Conservation (phyloP, 23 red algal species). For the Chondrus crispus region DNA sequence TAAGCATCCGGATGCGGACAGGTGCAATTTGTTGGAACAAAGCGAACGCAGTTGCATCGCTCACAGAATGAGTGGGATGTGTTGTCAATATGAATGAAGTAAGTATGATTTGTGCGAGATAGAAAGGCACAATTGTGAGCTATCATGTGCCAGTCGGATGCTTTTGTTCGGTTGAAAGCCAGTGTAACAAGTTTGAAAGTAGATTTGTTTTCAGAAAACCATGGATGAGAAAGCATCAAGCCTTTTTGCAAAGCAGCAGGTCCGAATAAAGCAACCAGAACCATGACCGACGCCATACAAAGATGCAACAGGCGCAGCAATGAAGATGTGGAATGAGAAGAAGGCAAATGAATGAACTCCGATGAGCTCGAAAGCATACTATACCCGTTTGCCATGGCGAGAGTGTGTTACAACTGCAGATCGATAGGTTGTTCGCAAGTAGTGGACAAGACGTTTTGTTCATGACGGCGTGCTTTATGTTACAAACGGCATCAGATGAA, state of each 20-base stretch:
- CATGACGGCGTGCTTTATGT: too few relatives aligned
- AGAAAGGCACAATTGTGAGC: too few relatives aligned
- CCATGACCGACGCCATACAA: not conserved
- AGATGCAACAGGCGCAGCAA: not conserved
- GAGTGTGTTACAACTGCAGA: too few relatives aligned
- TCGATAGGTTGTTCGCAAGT: too few relatives aligned
- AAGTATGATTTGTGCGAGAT: too few relatives aligned
- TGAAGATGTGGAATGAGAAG: not conserved
- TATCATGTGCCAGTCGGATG: too few relatives aligned
- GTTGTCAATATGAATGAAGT: too few relatives aligned
- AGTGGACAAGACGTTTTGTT: too few relatives aligned
- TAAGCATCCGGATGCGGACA: slow-evolving; percentile 9
- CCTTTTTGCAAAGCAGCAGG: not conserved
- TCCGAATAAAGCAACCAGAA: not conserved
- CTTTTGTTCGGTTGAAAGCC: slow-evolving; percentile 4
- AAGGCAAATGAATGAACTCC: not conserved
- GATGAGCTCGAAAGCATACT: not conserved
- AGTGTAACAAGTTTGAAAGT: not conserved
- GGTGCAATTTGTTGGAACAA: not conserved
- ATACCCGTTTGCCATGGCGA: too few relatives aligned
- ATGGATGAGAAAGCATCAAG: not conserved
- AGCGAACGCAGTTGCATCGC: slow-evolving; percentile 34
- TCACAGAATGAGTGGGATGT: too few relatives aligned
- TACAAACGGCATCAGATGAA: too few relatives aligned
- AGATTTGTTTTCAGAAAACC: not conserved